Evolutionary conservation across 345 rosid species (phyloP).

Genomic region (Cardamine occulta): DNA sequence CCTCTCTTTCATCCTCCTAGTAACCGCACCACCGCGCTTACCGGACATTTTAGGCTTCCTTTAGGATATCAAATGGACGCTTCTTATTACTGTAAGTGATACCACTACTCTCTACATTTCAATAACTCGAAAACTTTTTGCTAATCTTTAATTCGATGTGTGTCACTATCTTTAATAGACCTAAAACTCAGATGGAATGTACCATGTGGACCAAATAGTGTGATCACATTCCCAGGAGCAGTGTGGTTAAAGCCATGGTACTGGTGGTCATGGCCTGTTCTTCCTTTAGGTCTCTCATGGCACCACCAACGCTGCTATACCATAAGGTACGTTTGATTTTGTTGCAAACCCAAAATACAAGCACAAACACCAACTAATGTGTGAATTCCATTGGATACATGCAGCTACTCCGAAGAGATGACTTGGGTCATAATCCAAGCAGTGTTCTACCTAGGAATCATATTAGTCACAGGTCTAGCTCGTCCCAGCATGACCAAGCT

Average conservation of each 20-base stretch:
- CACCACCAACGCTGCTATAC: constrained; percentile 74
- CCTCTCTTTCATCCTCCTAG: constrained; percentile 74
- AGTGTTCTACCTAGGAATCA: constrained; percentile 63
- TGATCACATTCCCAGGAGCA: constrained; percentile 95
- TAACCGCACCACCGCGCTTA: constrained; percentile 59
- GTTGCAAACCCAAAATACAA: background rate
- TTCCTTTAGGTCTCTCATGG: constrained; percentile 85
- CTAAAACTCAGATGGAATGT: constrained; percentile 84
- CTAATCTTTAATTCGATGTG: background rate
- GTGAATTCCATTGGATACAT: background rate
- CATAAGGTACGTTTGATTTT: constrained; percentile 57
- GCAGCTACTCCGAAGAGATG: constrained; percentile 76
- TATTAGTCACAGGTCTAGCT: constrained; percentile 64
- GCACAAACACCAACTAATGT: background rate
- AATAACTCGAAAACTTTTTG: background rate
- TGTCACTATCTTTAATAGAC: constrained; percentile 49
- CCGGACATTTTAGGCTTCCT: constrained; percentile 85
- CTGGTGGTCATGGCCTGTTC: constrained; percentile 99
- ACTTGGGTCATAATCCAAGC: constrained; percentile 69
- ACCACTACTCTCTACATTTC: background rate
- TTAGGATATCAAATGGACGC: constrained; percentile 99
- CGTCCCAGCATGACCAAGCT: constrained; percentile 76
- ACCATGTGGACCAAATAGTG: constrained; percentile 95
- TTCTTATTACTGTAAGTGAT: constrained; percentile 75
- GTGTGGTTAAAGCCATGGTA: constrained; percentile 98